Evolutionary conservation across 2,329 filamentous ascomycete genomes (phyloP), one percentile per base, ranked within the genome.

Genomic region (Periconia macrospinosa): DNA sequence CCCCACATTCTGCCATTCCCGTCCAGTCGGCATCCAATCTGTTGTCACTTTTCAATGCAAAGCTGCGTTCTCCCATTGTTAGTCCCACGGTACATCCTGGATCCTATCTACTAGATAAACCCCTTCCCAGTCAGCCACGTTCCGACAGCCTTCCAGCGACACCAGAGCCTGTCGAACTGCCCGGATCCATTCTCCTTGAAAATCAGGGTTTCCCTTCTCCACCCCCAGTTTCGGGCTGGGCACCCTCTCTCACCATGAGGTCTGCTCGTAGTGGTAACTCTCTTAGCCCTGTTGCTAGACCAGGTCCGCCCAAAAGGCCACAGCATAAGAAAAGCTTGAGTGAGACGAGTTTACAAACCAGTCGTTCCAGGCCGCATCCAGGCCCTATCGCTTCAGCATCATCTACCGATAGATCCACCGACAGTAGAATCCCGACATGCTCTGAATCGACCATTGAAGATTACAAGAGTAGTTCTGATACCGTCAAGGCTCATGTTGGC

Each of bases 41-140:
- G 41, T 68, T 77, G 55, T 67, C 70, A 30, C 71, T 73, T 19
- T 71, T 77, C 59, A 77, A 75, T 63, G 76, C 76, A 50, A 73
- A 76, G 63, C 66, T 78, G 23, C 71, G 71, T 40, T 77, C 75
- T 17, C 75, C 76, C 48, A 67, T 65, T 30, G 57, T 73, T 43
- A 69, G 66, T 53, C 62, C 66, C 41, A 65, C 64, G 54, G 50
- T 65, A 42, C 67, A 62, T 56, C 54, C 67, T 57, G 59, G 62
- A 68, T 59, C 53, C 15, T 50, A 63, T 46, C 61, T 57, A 23
- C 59, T 68, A 61, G 63, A 74, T 61, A 71, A 71, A 55, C 66
- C 73, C 48, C 60, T 70, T 49, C 69, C 70, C 37, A 65, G 67
- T 48, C 65, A 75, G 55, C 74, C 75, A 47, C 71, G 75, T 56